Base-by-base conservation (phyloP, 306 rosid genomes). In the Dalbergia cochinchinensis region DNA sequence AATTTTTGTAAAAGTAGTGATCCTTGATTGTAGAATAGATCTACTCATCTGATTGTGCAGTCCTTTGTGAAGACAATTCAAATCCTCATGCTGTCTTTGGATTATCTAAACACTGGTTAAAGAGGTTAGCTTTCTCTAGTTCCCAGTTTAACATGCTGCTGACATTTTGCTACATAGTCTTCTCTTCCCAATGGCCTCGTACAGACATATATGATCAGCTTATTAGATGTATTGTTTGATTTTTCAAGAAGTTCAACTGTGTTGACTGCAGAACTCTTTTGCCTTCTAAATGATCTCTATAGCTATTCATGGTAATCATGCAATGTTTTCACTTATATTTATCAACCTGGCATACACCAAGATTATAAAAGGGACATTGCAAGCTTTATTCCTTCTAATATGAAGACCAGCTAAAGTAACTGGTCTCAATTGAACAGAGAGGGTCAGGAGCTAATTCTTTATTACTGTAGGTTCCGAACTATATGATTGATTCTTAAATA, bases 51-150 rank as follows among this genome's bases (percentile, higher is more conserved):
- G 90, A 77, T 83, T 85, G 86, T 82, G 80, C 94, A n/a, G 84
- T 79, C 80, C 79, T 86, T 83, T 81, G 83, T 71, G 89, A 89
- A 80, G 91, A 87, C 80, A 89, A 79, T 71, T 80, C 93, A 57
- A 88, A 87, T 86, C 79, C 89, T 76, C 91, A 68, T 73, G 50
- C 98, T 22, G 80, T 84, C 26, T 71, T 81, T 65, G 98, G 94
- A 61, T 88, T 90, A 80, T 90, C 96, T 13, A 89, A 85, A 63
- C 94, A 84, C 82, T 91, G 95, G 96, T 84, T 84, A 72, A 89
- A 87, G 85, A 91, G 99, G 99, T 93, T 67, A 73, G 74, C 48
- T 60, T 63, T 69, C 65, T 48, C 7, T 50, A 58, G 51, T 45
- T 63, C 73, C 50, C 67, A 74, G 34, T 79, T 76, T 50, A 19